Evolutionary conservation across 768 basidiomycete species (phyloP), one percentile per base, ranked within the genome.

Genomic region (Tulasnella calospora): DNA sequence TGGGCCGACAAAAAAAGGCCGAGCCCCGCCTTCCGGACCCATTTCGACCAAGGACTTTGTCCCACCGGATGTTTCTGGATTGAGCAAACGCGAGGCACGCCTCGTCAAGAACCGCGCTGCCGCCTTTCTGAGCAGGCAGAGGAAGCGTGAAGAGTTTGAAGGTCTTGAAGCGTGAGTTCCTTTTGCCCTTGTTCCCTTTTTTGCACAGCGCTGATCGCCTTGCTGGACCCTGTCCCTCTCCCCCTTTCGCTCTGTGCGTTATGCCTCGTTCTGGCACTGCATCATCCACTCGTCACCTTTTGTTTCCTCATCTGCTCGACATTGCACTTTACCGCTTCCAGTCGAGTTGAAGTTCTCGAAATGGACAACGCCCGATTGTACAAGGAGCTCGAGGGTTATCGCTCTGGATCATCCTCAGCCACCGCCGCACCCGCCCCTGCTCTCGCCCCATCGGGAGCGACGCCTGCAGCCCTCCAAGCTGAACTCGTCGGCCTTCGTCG

Each of bases 101-200:
- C 88, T 96, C 12, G 92, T 96, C 78, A 96, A 96, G 88, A 96
- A 96, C 86, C 89, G 94, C 78, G 94, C 94, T 17, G 94, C 94
- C 15, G 94, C 94, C 79, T 96, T 96, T 86, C 91, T 96, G 83
- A 92, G 91, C 85, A 88, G 94, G 83, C 94, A 96, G 84, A 88
- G 94, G 82, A 96, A 96, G 85, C 90, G 94, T 77, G 94, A 96
- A 85, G 94, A 95, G 86, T 96, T 94, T 82, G 94, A 96, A 85
- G 87, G 83, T 82, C 95, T 96, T 93, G 94, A 95, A 87, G 85
- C 92, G 93, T 95, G 86, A 86, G 92, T 90, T 77, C 82, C 79
- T 76, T 75, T 77, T 71, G 10, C 5, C 61, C 44, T 36, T 79
- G 41, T 46, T 46, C 72, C 46, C 73, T 40, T 79, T 79, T 74